These are phyloP conservation scores for Quercus gilva DNA, from an alignment of 306 rosid genomes.

Conservation along the genomic window DNA sequence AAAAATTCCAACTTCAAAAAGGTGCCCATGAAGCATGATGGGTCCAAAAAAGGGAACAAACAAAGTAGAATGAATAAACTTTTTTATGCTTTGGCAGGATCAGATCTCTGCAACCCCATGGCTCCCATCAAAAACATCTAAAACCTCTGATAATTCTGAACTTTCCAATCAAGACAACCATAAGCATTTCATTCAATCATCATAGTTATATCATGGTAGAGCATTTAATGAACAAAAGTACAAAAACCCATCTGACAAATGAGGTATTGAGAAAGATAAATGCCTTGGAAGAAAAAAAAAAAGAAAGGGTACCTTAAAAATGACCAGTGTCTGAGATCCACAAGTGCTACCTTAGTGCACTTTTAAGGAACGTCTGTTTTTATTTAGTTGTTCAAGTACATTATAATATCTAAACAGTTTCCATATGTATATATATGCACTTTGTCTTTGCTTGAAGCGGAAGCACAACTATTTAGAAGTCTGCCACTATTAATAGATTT, in stretches of 20 bases:
- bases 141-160: neutral
- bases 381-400: neutral
- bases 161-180: neutral
- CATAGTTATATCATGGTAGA: neutral
- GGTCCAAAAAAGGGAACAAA: neutral
- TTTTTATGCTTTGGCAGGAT: neutral
- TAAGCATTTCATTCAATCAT: neutral
- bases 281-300: neutral
- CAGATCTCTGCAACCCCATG: neutral
- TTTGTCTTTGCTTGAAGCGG: slow-evolving; percentile 28
- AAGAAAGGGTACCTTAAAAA: neutral
- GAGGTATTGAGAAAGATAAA: neutral
- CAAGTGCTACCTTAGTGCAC: neutral
- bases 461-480: slow-evolving; percentile 11
- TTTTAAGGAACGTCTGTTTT: neutral
- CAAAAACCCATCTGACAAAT: neutral
- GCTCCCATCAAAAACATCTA: neutral
- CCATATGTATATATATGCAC: neutral
- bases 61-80: neutral
- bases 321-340: neutral
- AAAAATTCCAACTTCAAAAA: too few relatives aligned
- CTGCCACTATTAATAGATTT: too few relatives aligned
- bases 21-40: neutral
- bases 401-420: too few relatives aligned
- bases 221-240: neutral